Conservation (phyloP, 768 basidiomycete genomes). For the Pisolithus tinctorius region DNA sequence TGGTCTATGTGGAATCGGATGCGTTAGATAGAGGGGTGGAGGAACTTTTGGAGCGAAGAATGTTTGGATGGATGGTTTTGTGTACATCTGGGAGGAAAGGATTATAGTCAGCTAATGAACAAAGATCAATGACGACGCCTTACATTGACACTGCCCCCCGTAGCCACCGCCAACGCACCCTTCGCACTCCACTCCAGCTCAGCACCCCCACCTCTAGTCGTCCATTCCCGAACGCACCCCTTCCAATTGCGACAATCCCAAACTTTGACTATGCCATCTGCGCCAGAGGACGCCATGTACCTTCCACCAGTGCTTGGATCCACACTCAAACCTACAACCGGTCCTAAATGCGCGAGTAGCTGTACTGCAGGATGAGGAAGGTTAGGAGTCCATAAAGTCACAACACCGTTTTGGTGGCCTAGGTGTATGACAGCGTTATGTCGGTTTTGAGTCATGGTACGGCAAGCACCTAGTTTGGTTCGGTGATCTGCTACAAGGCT, state of each 20-base stretch:
- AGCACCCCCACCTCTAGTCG: slow-evolving; percentile 55
- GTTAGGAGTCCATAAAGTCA: slow-evolving; percentile 97
- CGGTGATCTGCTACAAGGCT: slow-evolving; percentile 79
- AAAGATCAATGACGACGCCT: slow-evolving; percentile 14
- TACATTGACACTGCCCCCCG: slow-evolving; percentile 81
- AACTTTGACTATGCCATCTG: slow-evolving; percentile 85
- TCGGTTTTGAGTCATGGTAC: slow-evolving; percentile 80
- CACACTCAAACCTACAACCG: slow-evolving; percentile 71
- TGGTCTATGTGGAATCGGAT: slow-evolving; percentile 75
- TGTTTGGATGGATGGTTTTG: slow-evolving; percentile 56
- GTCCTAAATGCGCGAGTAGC: slow-evolving; percentile 85
- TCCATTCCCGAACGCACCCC: slow-evolving; percentile 77
- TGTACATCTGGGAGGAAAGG: slow-evolving; percentile 53
- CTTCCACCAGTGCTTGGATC: slow-evolving; percentile 82
- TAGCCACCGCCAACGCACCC: slow-evolving; percentile 76
- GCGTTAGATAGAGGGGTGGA: slow-evolving; percentile 85
- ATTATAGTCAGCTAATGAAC: not conserved
- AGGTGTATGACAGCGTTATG: slow-evolving; percentile 94
- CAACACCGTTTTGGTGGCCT: slow-evolving; percentile 90
- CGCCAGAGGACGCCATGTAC: slow-evolving; percentile 86
- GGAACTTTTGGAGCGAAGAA: slow-evolving; percentile 40
- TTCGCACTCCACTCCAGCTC: slow-evolving; percentile 82
- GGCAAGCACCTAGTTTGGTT: slow-evolving; percentile 82
- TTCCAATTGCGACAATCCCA: slow-evolving; percentile 99
- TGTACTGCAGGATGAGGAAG: slow-evolving; percentile 88